These are phyloP conservation scores for Thermoascus crustaceus DNA, from an alignment of 2,329 filamentous ascomycete genomes.

Conservation along the genomic window DNA sequence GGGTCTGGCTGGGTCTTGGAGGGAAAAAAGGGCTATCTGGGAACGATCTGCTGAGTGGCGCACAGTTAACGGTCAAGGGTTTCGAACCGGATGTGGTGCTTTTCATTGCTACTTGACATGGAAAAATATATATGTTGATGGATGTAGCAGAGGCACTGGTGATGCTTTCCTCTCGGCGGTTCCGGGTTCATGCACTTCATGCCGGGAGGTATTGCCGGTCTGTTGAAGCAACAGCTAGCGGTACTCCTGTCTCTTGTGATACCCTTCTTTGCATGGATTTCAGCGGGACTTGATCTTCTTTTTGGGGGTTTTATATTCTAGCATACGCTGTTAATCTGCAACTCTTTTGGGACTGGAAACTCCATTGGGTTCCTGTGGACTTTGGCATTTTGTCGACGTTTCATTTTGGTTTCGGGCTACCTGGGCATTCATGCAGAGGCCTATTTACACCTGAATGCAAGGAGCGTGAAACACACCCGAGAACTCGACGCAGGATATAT, in stretches of 20 bases:
- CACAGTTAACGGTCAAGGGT: neutral
- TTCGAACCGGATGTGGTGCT: neutral
- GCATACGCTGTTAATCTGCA: neutral
- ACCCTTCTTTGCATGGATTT: no score
- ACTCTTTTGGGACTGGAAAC: neutral
- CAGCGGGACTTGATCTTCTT: no score
- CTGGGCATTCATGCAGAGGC: slow-evolving; percentile 1
- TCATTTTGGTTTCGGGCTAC: neutral
- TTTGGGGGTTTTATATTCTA: neutral
- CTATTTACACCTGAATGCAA: slow-evolving; percentile 10
- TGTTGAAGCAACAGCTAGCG: neutral
- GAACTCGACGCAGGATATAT: no score
- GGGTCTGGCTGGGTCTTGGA: neutral
- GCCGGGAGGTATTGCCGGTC: neutral
- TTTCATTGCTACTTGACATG: neutral
- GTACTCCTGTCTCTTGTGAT: neutral
- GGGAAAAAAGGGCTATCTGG: neutral
- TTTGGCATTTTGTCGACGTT: neutral
- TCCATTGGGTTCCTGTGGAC: no score
- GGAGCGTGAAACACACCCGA: neutral
- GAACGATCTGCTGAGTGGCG: neutral
- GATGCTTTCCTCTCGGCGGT: neutral
- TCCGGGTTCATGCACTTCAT: no score
- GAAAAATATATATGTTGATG: neutral
- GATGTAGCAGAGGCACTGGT: neutral